Conservation (phyloP, 2,329 filamentous ascomycete species). For the Sclerotinia glacialis region DNA sequence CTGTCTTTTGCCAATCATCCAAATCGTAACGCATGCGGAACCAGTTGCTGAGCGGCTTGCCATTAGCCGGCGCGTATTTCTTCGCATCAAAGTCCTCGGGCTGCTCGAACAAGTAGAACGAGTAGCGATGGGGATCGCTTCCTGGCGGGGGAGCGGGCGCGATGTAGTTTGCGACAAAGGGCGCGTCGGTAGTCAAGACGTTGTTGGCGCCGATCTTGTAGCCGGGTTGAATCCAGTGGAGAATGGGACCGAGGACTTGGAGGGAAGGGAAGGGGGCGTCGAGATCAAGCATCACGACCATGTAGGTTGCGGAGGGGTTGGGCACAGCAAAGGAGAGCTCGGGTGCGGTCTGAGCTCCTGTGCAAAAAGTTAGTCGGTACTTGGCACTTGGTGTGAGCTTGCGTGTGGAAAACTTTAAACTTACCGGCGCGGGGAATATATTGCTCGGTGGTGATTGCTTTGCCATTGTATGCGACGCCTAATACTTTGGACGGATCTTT, state of each 20-base stretch:
- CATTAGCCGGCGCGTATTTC: constrained; percentile 40
- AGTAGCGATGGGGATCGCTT: constrained; percentile 49
- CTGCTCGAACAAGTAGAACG: constrained; percentile 50
- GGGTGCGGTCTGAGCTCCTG: constrained; percentile 33
- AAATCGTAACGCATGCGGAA: constrained; percentile 46
- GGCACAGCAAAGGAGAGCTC: constrained; percentile 26
- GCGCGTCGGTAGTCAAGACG: constrained; percentile 18
- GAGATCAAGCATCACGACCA: constrained; percentile 46
- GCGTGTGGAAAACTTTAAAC: neutral
- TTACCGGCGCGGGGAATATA: constrained; percentile 40
- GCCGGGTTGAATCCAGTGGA: constrained; percentile 49
- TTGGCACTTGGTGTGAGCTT: neutral
- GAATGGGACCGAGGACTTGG: constrained; percentile 44
- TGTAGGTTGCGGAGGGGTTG: constrained; percentile 37
- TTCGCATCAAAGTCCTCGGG: constrained; percentile 42
- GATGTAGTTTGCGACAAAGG: constrained; percentile 44
- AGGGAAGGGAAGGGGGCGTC: constrained; percentile 48
- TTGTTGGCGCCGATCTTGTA: neutral
- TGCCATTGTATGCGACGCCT: constrained; percentile 36
- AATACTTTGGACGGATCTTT: constrained; percentile 40
- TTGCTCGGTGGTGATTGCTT: constrained; percentile 37
- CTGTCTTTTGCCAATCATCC: constrained; percentile 42
- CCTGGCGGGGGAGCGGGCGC: constrained; percentile 48
- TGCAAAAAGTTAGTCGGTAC: neutral
- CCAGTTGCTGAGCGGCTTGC: constrained; percentile 41